These are phyloP conservation scores for Pugionium cornutum DNA, from an alignment of 345 rosid species.

Conservation along the genomic window DNA sequence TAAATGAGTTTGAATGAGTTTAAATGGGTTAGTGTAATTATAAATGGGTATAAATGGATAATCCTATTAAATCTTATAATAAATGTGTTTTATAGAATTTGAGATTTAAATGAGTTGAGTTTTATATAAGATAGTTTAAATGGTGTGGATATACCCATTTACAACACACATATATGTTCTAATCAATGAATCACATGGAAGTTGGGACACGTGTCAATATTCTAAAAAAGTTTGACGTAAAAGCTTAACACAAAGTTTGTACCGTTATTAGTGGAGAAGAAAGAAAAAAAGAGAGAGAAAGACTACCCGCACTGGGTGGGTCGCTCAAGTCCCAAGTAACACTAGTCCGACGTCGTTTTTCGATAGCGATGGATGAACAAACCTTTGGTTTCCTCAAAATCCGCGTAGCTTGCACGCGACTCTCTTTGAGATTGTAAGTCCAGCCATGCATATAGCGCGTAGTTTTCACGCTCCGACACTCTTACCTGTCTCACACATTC, in stretches of 20 bases:
- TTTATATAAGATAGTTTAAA: no score
- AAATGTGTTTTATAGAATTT: no score
- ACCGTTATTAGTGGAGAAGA: slow-evolving; percentile 26
- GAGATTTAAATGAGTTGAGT: no score
- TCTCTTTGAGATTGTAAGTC: background rate
- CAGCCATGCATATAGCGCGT: slow-evolving; percentile 7
- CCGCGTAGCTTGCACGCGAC: slow-evolving; percentile 37
- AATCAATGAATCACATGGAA: background rate
- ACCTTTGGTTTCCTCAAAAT: slow-evolving; percentile 20
- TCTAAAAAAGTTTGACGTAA: slow-evolving; percentile 12
- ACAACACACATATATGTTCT: no score
- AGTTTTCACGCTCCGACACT: slow-evolving; percentile 12
- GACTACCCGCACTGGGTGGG: background rate
- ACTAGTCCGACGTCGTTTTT: slow-evolving; percentile 26
- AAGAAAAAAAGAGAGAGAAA: background rate
- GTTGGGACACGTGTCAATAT: slow-evolving; percentile 28
- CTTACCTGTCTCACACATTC: slow-evolving; percentile 4
- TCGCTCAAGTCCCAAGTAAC: slow-evolving; percentile 37
- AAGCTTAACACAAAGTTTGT: background rate
- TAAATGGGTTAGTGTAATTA: no score
- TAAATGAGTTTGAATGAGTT: no score
- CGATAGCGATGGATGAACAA: slow-evolving; percentile 27
- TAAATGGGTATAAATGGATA: no score
- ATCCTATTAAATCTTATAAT: no score
- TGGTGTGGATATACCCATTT: no score